These are phyloP conservation scores for Hermanozyma aechmeae DNA, from an alignment of 805 yeast genomes.

Conservation along the genomic window DNA sequence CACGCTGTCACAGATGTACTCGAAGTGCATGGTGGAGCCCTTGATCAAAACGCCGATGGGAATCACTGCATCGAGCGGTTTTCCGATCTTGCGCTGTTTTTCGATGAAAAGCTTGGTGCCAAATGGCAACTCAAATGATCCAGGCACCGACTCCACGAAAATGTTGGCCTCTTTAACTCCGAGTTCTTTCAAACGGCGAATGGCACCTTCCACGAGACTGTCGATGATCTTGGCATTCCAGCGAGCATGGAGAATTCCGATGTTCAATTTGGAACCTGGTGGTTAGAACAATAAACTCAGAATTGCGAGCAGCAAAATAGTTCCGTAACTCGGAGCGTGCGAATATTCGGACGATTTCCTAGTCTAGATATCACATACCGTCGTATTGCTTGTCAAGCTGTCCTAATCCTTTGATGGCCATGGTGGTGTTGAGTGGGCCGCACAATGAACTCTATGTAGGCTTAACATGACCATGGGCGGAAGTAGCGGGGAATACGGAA, in stretches of 20 bases:
- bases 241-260: conserved; percentile 92
- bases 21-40: conserved; percentile 97
- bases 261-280: conserved; percentile 45
- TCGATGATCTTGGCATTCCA: conserved; percentile 81
- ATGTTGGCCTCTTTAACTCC: conserved; percentile 77
- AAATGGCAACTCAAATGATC: conserved; percentile 87
- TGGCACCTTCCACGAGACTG: conserved; percentile 73
- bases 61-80: conserved; percentile 72
- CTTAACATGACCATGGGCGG: no score
- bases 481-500: no score
- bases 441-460: no score
- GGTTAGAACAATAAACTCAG: conserved; percentile 1
- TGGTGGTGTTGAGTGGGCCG: conserved; percentile 14
- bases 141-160: conserved; percentile 80
- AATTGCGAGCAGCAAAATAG: neutral
- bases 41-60: conserved; percentile 93
- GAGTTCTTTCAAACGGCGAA: conserved; percentile 43
- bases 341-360: no score
- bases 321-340: no score
- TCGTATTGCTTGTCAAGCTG: conserved; percentile 58
- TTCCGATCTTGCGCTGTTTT: conserved; percentile 30
- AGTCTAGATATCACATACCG: conserved; percentile 43
- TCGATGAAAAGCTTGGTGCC: conserved; percentile 53
- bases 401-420: conserved; percentile 83
- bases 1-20: conserved; percentile 88